A percentile compares a stretch with the other conserved stretches of the same genome.
phyloP scores from a whole-genome alignment of 305 asterid species.

The Solanum hybrid region DNA sequence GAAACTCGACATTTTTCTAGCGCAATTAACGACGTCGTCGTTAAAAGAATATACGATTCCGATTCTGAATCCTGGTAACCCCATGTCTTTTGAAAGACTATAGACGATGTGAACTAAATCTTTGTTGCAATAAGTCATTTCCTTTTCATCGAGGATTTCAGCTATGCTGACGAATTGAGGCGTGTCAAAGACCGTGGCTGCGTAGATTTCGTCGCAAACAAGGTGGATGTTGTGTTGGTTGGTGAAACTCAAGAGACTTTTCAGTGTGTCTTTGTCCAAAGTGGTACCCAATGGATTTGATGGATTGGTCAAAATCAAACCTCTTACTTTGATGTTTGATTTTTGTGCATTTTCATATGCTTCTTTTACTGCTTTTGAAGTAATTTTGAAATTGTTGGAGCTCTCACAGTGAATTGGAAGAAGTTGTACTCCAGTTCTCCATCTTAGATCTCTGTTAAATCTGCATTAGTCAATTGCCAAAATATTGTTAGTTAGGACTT shows the following conservation, averaged over 20 bases:
- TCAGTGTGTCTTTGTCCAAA: slow-evolving; percentile 27
- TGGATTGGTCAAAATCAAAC: slow-evolving; percentile 62
- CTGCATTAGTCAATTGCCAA: slow-evolving; percentile 30
- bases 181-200: slow-evolving; percentile 61
- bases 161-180: slow-evolving; percentile 61
- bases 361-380: slow-evolving; percentile 41
- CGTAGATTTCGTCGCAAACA: slow-evolving; percentile 75
- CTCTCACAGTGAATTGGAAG: slow-evolving; percentile 42
- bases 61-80: slow-evolving; percentile 30
- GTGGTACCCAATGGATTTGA: slow-evolving; percentile 77
- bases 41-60: slow-evolving; percentile 30
- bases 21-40: slow-evolving; percentile 15
- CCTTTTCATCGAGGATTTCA: slow-evolving; percentile 33
- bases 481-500: not conserved
- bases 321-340: slow-evolving; percentile 47
- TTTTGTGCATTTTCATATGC: slow-evolving; percentile 43
- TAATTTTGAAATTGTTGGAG: slow-evolving; percentile 50
- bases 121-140: slow-evolving; percentile 19
- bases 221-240: slow-evolving; percentile 50
- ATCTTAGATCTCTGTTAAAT: slow-evolving; percentile 62
- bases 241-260: slow-evolving; percentile 33
- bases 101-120: slow-evolving; percentile 33
- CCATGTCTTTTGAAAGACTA: slow-evolving; percentile 31
- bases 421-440: slow-evolving; percentile 65
- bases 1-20: slow-evolving; percentile 33